Conservation (phyloP, 176 grass and related monocot genomes). For the Eragrostis nindensis region DNA sequence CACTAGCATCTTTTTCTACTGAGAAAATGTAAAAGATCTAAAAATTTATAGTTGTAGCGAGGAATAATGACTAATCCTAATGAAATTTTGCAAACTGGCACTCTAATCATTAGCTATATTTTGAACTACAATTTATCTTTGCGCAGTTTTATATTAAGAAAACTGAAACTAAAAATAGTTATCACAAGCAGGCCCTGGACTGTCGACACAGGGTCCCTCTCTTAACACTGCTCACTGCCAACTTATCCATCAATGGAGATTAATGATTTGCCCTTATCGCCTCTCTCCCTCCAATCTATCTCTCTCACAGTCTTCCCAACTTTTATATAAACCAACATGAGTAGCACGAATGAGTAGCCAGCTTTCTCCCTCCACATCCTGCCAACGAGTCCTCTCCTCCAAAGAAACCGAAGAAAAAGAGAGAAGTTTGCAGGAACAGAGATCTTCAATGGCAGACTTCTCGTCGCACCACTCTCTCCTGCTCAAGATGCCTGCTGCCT, state of each 20-base stretch:
- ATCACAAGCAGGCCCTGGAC: constrained; percentile 8
- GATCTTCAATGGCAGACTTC: constrained; percentile 54
- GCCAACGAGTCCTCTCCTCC: constrained; percentile 15
- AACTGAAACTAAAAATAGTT: neutral
- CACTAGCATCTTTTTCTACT: neutral
- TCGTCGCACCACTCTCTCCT: constrained; percentile 43
- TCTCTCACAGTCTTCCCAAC: neutral
- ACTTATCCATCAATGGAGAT: constrained; percentile 61
- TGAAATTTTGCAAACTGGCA: neutral
- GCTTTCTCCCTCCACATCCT: constrained; percentile 16
- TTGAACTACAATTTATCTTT: neutral
- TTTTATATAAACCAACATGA: constrained; percentile 63
- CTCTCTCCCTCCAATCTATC: constrained; percentile 14
- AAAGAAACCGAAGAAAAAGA: constrained; percentile 27
- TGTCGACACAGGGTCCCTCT: constrained; percentile 46
- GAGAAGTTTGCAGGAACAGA: constrained; percentile 20
- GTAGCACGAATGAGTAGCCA: constrained; percentile 42
- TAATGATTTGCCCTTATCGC: constrained; percentile 61
- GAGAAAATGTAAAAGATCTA: neutral
- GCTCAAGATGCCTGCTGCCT: constrained; percentile 42
- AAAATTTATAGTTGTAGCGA: neutral
- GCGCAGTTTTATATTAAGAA: neutral
- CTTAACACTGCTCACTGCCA: constrained; percentile 54
- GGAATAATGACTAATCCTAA: neutral
- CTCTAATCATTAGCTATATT: neutral